Base-by-base conservation (phyloP, 2,329 filamentous ascomycete species). In the Aureobasidium sp. region DNA sequence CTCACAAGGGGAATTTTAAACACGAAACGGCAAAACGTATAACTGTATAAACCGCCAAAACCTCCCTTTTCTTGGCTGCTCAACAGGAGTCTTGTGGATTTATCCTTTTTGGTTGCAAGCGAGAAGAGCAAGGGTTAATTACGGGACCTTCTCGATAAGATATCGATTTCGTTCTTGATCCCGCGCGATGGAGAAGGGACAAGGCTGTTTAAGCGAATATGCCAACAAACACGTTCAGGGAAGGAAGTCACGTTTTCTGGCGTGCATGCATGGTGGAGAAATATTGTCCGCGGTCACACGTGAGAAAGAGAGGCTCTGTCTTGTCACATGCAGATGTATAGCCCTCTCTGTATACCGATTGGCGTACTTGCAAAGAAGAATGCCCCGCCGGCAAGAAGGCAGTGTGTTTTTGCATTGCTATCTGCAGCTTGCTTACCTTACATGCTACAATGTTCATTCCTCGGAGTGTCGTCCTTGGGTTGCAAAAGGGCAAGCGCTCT, bases 21-120 rank as follows among this genome's bases (percentile, higher is more conserved):
- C 52, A 56, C 52, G 52, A 44, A 56, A 56, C 52, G 52, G 52
- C 5, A 7, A 12, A 55, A 42, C 26, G 51, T 53, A 41, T 41
- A 53, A 53, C 51, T 17, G 51, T 29, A 17, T 15, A 39, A 53
- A 39, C 51, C 13, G 51, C 17, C 2, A 8, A 37, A 37, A 37
- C 34, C 12, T 4, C 27, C 9, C 15, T 2, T 39, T 10, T n/a
- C 37, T 39, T n/a, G 23, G 17, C 37, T 53, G n/a, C 37, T 55
- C 52, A 55, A 55, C 52, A 55, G 52, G 52, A 55, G 37, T 32
- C 0, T 17, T 32, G 7, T 20, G 20, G 32, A 15, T 10, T n/a
- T 9, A 7, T 51, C 20, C 10, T 46, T 27, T 46, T 20, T 20
- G 26, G 9, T 10, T 27, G 23, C 39, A 44, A 44, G 41, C 41